phyloP scores from a whole-genome alignment of 768 basidiomycete species.

The Wakefieldia striispora region DNA sequence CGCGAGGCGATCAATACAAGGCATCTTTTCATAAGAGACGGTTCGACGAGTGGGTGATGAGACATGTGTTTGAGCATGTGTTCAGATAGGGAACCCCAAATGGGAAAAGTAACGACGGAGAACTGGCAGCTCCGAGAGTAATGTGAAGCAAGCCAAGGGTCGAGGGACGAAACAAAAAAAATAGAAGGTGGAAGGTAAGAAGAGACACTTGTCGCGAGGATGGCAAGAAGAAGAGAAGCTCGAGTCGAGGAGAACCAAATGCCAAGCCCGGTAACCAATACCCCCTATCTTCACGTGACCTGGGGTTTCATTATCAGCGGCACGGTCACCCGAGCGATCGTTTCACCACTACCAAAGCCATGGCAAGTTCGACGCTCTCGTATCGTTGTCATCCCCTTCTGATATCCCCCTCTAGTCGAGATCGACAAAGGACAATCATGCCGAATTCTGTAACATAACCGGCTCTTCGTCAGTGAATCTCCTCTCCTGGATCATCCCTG shows the following conservation, averaged over 20 bases:
- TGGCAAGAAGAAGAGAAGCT: too few species aligned
- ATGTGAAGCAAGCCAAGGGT: constrained; percentile 7
- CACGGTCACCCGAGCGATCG: constrained; percentile 17
- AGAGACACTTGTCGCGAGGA: too few species aligned
- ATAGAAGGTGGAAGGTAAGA: too few species aligned
- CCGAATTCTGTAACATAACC: constrained; percentile 65
- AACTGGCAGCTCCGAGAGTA: constrained; percentile 13
- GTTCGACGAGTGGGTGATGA: constrained; percentile 7
- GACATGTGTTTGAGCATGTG: constrained; percentile 21
- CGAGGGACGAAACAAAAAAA: neutral
- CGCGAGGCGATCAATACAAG: constrained; percentile 23
- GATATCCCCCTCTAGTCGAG: constrained; percentile 21
- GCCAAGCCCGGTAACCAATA: too few species aligned
- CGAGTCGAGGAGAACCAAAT: too few species aligned
- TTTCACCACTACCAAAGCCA: constrained; percentile 7
- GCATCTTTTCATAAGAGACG: constrained; percentile 22
- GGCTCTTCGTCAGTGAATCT: constrained; percentile 56
- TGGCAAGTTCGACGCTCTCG: constrained; percentile 21
- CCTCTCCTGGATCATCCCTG: neutral
- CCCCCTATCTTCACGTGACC: constrained; percentile 17
- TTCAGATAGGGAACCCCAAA: constrained; percentile 14
- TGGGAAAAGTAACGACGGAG: constrained; percentile 21
- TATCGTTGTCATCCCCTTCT: neutral
- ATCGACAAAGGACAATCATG: constrained; percentile 42
- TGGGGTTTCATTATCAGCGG: constrained; percentile 19